These are phyloP conservation scores for Chamaecrista fasciculata DNA, from an alignment of 306 rosid genomes.

Conservation along the genomic window DNA sequence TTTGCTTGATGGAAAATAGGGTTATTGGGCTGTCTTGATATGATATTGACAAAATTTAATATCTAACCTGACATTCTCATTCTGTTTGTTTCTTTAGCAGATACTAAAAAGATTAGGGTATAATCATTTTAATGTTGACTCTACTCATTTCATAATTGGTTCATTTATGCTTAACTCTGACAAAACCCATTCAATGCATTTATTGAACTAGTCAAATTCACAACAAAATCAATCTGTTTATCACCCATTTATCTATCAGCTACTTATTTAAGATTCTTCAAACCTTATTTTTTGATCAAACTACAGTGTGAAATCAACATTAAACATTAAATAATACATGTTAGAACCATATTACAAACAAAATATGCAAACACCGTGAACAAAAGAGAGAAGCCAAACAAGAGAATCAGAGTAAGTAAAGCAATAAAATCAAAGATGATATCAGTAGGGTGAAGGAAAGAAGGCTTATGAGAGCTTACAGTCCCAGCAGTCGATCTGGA, in stretches of 20 bases:
- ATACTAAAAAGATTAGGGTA: too few species aligned
- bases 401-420: slow-evolving; percentile 20
- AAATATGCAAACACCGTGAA: not conserved
- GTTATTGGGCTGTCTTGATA: too few species aligned
- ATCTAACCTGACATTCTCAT: too few species aligned
- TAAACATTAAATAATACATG: not conserved
- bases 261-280: not conserved
- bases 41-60: too few species aligned
- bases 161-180: too few species aligned
- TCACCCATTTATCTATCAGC: not conserved
- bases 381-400: not conserved
- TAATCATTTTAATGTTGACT: too few species aligned
- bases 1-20: too few species aligned
- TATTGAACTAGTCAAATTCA: too few species aligned
- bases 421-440: not conserved
- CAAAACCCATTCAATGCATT: too few species aligned
- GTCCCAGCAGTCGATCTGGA: slow-evolving; percentile 99
- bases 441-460: slow-evolving; percentile 21
- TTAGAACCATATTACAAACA: not conserved
- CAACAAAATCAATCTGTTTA: too few species aligned
- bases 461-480: slow-evolving; percentile 48
- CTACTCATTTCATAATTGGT: too few species aligned
- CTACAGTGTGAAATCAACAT: not conserved
- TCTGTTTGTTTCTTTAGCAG: too few species aligned
- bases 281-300: not conserved